Evolutionary conservation across 176 grass and related monocot species (phyloP), one percentile per base, ranked within the genome.

Genomic region (Oryza glaberrima): DNA sequence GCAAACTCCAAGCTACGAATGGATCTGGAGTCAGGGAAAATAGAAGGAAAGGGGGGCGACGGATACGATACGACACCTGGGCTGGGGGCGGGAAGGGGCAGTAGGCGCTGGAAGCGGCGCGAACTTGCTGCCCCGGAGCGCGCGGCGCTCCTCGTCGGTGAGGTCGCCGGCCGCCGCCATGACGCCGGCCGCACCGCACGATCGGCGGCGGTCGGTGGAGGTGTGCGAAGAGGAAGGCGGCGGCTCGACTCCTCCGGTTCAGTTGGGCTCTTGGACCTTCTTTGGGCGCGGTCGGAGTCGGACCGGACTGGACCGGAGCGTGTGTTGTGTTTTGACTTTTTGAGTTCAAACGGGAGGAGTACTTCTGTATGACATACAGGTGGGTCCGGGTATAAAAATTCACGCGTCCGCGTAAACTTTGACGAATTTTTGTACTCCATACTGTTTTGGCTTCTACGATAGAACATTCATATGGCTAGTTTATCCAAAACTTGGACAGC

Each of bases 121-220:
- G 76, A 99, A 99, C 78, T 96, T 99, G 88, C 96, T 99, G 5
- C 86, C 91, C 23, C 96, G 91, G 12, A 96, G 92, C 9, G 91
- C 94, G 1, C 94, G 90, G 68, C 88, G 92, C 73, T 99, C 96
- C 0, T 94, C 94, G 19, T 99, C 97, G 38, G 86, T 91, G 14
- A 99, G 77, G 81, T 89, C 65, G 28, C 75, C 89, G 61, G 46
- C 74, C 86, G 77, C 46, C 85, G 90, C 88, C 90, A 95, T 92
- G 77, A n/a, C 80, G 30, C 48, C 73, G 85, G 85, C 71, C 66
- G 83, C 41, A 49, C 71, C 71, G 83, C 49, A 49, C 75, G 51
- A 34, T 32, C 49, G 67, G 58, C 26, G 45, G 63, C 44, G 49
- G 40, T 41, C 40, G 8, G 40, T 14, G 4, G 41, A 45, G 20